phyloP scores from a whole-genome alignment of 345 rosid species.

The Anacardium occidentale region DNA sequence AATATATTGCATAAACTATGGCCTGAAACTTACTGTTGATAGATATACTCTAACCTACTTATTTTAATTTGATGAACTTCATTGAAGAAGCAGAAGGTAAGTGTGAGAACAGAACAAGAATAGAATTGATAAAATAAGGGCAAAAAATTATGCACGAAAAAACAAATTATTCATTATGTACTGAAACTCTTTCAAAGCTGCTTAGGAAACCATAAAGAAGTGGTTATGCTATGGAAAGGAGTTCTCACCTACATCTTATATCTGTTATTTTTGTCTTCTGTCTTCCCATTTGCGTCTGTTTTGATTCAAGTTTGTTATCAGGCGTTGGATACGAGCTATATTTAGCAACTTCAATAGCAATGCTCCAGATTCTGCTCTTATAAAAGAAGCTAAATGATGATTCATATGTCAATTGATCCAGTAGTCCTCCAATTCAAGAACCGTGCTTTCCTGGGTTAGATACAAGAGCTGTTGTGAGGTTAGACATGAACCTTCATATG shows the following conservation, averaged over 20 bases:
- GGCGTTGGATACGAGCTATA: slow-evolving; percentile 38
- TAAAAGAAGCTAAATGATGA: slow-evolving; percentile 8
- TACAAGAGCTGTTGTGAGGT: neutral
- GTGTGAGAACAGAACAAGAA: too few species aligned
- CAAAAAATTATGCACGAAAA: too few species aligned
- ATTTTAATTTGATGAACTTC: too few species aligned
- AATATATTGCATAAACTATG: too few species aligned
- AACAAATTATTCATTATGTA: too few species aligned
- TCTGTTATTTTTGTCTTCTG: neutral
- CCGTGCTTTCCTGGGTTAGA: neutral
- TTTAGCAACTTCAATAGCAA: slow-evolving; percentile 17
- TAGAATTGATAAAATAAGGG: too few species aligned
- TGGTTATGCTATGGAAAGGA: too few species aligned
- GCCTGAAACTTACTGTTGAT: too few species aligned
- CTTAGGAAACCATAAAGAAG: too few species aligned
- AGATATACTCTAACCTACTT: too few species aligned
- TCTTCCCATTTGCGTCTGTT: slow-evolving; percentile 9
- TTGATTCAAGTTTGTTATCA: slow-evolving; percentile 16
- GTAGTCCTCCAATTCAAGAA: neutral
- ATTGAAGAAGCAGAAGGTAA: too few species aligned
- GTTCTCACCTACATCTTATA: neutral
- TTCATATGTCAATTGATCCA: slow-evolving; percentile 2
- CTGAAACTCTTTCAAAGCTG: too few species aligned
- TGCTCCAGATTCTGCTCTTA: neutral
- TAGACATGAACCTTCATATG: neutral